Percentiles rank a stretch among this genome's conserved stretches.
Evolutionary conservation across 495 filamentous ascomycete species (phyloP).

Genomic region (Hypoxylon fragiforme): DNA sequence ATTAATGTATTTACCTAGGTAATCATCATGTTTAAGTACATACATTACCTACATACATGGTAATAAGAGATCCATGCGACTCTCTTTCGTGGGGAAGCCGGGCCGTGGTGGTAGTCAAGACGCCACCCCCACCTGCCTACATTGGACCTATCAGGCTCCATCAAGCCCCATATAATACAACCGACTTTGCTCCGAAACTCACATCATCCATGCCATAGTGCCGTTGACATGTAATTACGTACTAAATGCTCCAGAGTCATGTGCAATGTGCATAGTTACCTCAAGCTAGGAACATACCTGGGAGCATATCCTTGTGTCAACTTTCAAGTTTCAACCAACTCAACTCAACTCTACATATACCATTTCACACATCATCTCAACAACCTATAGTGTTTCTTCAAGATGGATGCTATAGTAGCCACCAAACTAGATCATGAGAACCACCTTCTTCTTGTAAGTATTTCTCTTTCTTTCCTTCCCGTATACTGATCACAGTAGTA

Average conservation of each 20-base stretch:
- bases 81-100: constrained; percentile 21
- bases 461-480: neutral
- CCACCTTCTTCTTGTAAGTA: constrained; percentile 51
- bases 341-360: no score
- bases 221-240: no score
- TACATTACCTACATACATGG: neutral
- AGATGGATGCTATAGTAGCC: constrained; percentile 50
- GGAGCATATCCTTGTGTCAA: no score
- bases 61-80: neutral
- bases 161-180: constrained; percentile 2
- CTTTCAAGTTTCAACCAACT: no score
- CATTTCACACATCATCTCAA: neutral
- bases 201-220: constrained; percentile 2
- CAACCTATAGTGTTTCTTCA: constrained; percentile 5
- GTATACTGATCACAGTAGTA: no score
- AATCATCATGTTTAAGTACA: no score
- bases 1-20: no score
- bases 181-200: constrained; percentile 19
- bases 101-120: constrained; percentile 16
- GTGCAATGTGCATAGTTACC: no score
- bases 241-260: neutral
- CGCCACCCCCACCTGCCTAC: constrained; percentile 23
- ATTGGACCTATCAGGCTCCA: neutral
- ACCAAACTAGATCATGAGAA: constrained; percentile 52
- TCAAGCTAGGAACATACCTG: no score